phyloP scores from a whole-genome alignment of 140 eudicot species.

The Cichorium intybus region DNA sequence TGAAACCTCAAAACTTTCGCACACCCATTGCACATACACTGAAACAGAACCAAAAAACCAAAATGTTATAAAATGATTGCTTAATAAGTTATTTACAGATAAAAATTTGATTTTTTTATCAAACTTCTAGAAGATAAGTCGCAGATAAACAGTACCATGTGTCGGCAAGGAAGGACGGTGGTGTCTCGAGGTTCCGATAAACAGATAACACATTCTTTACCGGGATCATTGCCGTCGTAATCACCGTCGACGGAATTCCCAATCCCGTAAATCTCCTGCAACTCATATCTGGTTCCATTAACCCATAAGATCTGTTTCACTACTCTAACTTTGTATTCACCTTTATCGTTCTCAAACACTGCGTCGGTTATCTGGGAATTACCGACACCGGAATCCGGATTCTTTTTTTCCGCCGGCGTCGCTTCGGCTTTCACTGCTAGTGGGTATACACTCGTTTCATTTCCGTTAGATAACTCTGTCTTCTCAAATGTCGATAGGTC shows the following conservation, averaged over 20 bases:
- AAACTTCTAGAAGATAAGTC: background rate
- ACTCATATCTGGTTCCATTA: conserved; percentile 68
- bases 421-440: conserved; percentile 89
- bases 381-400: conserved; percentile 29
- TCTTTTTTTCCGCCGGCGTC: conserved; percentile 25
- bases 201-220: conserved; percentile 98
- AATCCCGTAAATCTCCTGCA: conserved; percentile 91
- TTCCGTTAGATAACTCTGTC: conserved; percentile 40
- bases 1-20: conserved; percentile 95
- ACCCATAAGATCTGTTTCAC: conserved; percentile 88
- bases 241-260: conserved; percentile 80
- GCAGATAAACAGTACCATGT: conserved; percentile 58
- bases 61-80: background rate
- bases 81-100: background rate
- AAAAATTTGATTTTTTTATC: background rate
- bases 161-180: conserved; percentile 96
- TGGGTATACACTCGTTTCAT: conserved; percentile 57
- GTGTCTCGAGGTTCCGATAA: conserved; percentile 94
- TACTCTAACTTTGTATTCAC: conserved; percentile 64
- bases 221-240: conserved; percentile 66
- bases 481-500: conserved; percentile 64
- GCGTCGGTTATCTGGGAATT: conserved; percentile 86
- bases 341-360: conserved; percentile 80
- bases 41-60: conserved; percentile 19
- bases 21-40: conserved; percentile 98